Percentiles rank a stretch among this genome's conserved stretches.
These are phyloP conservation scores for Penicillium herquei DNA, from an alignment of 495 filamentous ascomycete species.

Conservation along the genomic window DNA sequence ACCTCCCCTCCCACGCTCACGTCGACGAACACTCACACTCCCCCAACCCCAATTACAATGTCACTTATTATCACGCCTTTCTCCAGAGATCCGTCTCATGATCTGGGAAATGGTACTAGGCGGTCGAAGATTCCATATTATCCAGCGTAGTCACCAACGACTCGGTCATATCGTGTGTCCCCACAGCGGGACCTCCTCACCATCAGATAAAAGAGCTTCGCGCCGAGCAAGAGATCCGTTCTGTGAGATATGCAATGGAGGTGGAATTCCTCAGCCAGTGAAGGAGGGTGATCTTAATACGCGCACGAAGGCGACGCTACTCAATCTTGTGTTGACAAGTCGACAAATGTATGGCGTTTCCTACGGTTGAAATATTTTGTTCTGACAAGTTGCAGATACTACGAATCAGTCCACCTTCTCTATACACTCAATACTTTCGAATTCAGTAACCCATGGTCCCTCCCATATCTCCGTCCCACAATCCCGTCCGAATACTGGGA, in stretches of 20 bases:
- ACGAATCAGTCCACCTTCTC: constrained; percentile 39
- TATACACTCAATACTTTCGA: constrained; percentile 42
- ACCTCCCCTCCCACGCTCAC: constrained; percentile 24
- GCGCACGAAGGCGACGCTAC: constrained; percentile 6
- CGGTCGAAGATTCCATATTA: constrained; percentile 37
- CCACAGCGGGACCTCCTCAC: background rate
- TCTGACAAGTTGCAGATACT: constrained; percentile 27
- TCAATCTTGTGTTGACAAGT: constrained; percentile 22
- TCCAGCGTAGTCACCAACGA: constrained; percentile 34
- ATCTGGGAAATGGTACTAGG: constrained; percentile 46
- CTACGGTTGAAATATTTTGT: no score
- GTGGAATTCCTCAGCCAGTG: constrained; percentile 24
- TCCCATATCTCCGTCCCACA: constrained; percentile 43
- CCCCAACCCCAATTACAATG: constrained; percentile 30
- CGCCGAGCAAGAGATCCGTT: constrained; percentile 4
- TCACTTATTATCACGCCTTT: constrained; percentile 39
- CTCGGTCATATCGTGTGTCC: constrained; percentile 42
- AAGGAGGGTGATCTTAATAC: constrained; percentile 14
- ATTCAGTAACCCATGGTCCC: constrained; percentile 49
- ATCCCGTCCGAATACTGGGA: constrained; percentile 33
- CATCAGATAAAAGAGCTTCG: background rate
- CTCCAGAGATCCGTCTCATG: constrained; percentile 43
- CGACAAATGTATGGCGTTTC: constrained; percentile 23
- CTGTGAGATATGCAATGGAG: constrained; percentile 43
- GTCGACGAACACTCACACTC: constrained; percentile 4